Base-by-base conservation (phyloP, 2,329 filamentous ascomycete species). In the Penicillium sp. region DNA sequence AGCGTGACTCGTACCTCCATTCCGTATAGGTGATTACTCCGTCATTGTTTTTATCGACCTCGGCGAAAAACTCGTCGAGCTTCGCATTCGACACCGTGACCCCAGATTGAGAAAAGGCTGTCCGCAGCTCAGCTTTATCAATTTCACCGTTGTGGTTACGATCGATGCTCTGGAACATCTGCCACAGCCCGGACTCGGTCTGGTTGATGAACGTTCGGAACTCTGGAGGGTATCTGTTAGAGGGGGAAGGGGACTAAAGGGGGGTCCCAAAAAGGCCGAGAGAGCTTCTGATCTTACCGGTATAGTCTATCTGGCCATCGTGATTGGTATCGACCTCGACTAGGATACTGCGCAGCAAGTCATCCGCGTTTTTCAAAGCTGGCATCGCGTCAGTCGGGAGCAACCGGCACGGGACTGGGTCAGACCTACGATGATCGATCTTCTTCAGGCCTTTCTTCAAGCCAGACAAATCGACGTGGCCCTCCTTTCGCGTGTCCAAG, bases 11-110 rank as follows among this genome's bases (percentile, higher is more conserved):
- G 74, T 85, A 96, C 93, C 93, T 87, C 94, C 94, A 97, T 81
- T 99, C 94, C 61, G 90, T 86, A 74, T 95, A 97, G 57, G 82
- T 91, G 63, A 97, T 95, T 58, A 79, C 78, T 2, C 91, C 91
- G 70, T 99, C 92, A 62, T 87, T 83, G 75, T 99, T 93, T 68
- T 84, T 81, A 71, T 99, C 94, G 64, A 99, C 88, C 69, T 96
- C 88, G 59, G 83, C 77, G 69, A 99, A 96, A 76, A 99, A 97
- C 57, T 85, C 83, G 58, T 90, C 83, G 42, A 99, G 77, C 66
- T 90, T 88, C 49, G 85, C 83, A 61, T 80, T 85, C 21, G 91
- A 88, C 12, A 97, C 87, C 8, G 85, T 81, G 46, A 99, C 79
- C 31, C 92, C 92, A 36, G 90, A 88, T 47, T 80, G 82, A 54